Conservation (phyloP, 768 basidiomycete genomes). For the Russula lepida region DNA sequence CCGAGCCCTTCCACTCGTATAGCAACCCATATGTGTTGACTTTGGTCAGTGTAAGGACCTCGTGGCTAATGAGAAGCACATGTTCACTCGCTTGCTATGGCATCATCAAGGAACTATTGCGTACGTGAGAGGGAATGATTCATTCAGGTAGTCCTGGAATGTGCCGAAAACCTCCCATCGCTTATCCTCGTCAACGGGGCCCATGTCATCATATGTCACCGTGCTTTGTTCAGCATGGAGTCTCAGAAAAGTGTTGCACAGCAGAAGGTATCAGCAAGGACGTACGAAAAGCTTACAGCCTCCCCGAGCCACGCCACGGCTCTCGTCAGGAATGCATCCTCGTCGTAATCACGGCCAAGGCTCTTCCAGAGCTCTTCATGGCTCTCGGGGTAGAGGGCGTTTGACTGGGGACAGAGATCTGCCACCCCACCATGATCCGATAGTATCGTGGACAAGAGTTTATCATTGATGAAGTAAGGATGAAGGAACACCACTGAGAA, state of each 20-base stretch:
- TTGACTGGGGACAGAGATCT: slow-evolving; percentile 24
- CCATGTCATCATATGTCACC: slow-evolving; percentile 44
- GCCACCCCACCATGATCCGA: neutral
- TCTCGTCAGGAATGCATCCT: slow-evolving; percentile 29
- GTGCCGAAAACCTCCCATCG: slow-evolving; percentile 36
- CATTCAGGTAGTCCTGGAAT: slow-evolving; percentile 36
- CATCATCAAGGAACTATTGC: slow-evolving; percentile 15
- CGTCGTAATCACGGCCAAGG: slow-evolving; percentile 27
- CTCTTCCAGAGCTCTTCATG: slow-evolving; percentile 28
- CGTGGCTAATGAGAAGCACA: slow-evolving; percentile 32
- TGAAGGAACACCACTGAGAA: neutral
- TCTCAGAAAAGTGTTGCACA: neutral
- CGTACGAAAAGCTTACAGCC: slow-evolving; percentile 32
- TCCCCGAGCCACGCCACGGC: slow-evolving; percentile 34
- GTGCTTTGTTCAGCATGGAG: slow-evolving; percentile 31
- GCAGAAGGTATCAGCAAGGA: neutral
- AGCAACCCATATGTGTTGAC: slow-evolving; percentile 56
- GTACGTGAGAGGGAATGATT: slow-evolving; percentile 56
- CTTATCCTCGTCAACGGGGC: slow-evolving; percentile 39
- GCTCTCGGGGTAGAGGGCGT: slow-evolving; percentile 27
- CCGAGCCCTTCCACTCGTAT: slow-evolving; percentile 51
- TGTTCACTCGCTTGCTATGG: neutral
- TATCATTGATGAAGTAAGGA: neutral
- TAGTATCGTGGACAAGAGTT: neutral
- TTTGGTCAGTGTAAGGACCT: slow-evolving; percentile 41